A percentile compares a stretch with the other conserved stretches of the same genome.
Evolutionary conservation across 208 protist species (phyloP).

Genomic region (Trichomonas vaginalis): DNA sequence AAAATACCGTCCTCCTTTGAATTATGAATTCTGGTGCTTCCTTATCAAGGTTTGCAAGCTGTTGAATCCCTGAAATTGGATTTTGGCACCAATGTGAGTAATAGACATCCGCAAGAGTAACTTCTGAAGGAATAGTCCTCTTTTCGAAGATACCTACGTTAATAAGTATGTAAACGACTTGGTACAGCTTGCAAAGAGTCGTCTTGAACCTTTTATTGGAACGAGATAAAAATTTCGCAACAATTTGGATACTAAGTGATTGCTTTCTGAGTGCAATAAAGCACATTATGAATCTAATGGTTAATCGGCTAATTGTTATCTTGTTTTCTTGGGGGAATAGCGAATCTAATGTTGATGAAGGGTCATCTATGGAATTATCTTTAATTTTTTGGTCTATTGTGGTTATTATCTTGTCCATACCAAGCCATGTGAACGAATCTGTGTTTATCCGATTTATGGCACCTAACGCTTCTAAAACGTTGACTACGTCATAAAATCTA

Average conservation of each 20-base stretch:
- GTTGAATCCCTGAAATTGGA: neutral
- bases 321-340: neutral
- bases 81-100: neutral
- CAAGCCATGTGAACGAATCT: neutral
- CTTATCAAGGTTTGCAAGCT: neutral
- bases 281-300: neutral
- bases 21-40: neutral
- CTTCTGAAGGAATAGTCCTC: neutral
- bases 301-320: neutral
- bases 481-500: neutral
- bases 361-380: neutral
- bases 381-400: neutral
- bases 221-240: neutral
- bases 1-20: neutral
- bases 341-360: neutral
- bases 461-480: neutral
- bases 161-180: neutral
- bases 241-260: neutral
- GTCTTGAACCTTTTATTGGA: neutral
- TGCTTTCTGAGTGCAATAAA: neutral
- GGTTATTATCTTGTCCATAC: neutral
- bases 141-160: neutral
- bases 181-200: neutral
- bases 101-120: neutral
- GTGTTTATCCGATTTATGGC: neutral